A percentile compares a stretch with the other conserved stretches of the same genome.
Conservation (phyloP, 805 yeast species). For the Candida nemodendra region DNA sequence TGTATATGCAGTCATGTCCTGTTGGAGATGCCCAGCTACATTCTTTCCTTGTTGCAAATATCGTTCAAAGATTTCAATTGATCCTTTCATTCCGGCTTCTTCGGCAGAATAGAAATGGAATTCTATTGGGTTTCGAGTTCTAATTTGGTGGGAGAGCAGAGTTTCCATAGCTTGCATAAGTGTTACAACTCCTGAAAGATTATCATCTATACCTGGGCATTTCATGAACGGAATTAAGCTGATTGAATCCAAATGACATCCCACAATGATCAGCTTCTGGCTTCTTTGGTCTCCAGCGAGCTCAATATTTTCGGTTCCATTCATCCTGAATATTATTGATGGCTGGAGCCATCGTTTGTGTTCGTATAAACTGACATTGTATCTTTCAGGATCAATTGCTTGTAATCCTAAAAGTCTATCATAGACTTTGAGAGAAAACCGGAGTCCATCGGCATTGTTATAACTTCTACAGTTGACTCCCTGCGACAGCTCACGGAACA, state of each 20-base stretch:
- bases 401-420: slow-evolving; percentile 39
- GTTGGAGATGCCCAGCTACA: slow-evolving; percentile 85
- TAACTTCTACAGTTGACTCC: slow-evolving; percentile 4
- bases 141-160: slow-evolving; percentile 36
- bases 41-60: slow-evolving; percentile 44
- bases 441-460: slow-evolving; percentile 5
- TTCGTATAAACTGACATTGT: slow-evolving; percentile 46
- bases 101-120: slow-evolving; percentile 96
- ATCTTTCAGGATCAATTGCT: slow-evolving; percentile 24
- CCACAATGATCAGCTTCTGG: slow-evolving; percentile 62
- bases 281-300: slow-evolving; percentile 27
- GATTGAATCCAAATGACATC: slow-evolving; percentile 87
- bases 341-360: slow-evolving; percentile 76
- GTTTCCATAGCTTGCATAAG: slow-evolving; percentile 72
- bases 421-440: slow-evolving; percentile 18
- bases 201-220: slow-evolving; percentile 96
- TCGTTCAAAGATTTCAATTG: slow-evolving; percentile 67
- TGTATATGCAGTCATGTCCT: slow-evolving; percentile 90
- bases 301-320: no score
- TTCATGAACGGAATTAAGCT: slow-evolving; percentile 62
- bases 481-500: slow-evolving; percentile 2
- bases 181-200: slow-evolving; percentile 85
- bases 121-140: slow-evolving; percentile 61
- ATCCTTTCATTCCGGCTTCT: slow-evolving; percentile 88
- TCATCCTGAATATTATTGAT: slow-evolving; percentile 65